These are phyloP conservation scores for Mycena epipterygia DNA, from an alignment of 768 basidiomycete species.

Conservation along the genomic window DNA sequence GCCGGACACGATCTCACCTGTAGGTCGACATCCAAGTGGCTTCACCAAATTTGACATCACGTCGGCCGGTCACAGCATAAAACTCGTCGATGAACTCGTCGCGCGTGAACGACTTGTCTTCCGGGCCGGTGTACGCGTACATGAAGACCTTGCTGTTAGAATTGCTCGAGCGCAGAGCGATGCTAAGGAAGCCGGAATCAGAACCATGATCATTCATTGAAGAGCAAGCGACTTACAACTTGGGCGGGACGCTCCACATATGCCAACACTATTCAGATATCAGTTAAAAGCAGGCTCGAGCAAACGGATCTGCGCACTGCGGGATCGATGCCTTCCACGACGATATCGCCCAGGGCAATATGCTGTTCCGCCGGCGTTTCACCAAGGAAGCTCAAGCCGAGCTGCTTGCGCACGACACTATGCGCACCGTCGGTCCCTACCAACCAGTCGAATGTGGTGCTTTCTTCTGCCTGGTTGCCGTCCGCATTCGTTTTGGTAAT, in stretches of 20 bases:
- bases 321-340: slow-evolving; percentile 47
- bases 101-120: slow-evolving; percentile 29
- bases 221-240: slow-evolving; percentile 26
- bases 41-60: slow-evolving; percentile 48
- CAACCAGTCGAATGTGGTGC: slow-evolving; percentile 46
- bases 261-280: slow-evolving; percentile 36
- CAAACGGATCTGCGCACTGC: slow-evolving; percentile 37
- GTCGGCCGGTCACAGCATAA: slow-evolving; percentile 41
- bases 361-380: slow-evolving; percentile 48
- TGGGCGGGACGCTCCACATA: slow-evolving; percentile 34
- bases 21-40: slow-evolving; percentile 43
- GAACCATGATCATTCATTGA: background rate
- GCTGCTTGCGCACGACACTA: slow-evolving; percentile 53
- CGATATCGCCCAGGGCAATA: slow-evolving; percentile 53
- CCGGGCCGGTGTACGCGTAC: slow-evolving; percentile 10
- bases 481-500: slow-evolving; percentile 38
- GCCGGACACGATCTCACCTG: slow-evolving; percentile 33
- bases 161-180: background rate
- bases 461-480: slow-evolving; percentile 44
- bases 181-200: background rate
- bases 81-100: slow-evolving; percentile 47
- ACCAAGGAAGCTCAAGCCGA: slow-evolving; percentile 58
- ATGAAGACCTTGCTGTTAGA: slow-evolving; percentile 9
- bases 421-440: slow-evolving; percentile 59
- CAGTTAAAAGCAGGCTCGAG: background rate